Base-by-base conservation (phyloP, 441 rosid species). In the Populus trichocarpa region DNA sequence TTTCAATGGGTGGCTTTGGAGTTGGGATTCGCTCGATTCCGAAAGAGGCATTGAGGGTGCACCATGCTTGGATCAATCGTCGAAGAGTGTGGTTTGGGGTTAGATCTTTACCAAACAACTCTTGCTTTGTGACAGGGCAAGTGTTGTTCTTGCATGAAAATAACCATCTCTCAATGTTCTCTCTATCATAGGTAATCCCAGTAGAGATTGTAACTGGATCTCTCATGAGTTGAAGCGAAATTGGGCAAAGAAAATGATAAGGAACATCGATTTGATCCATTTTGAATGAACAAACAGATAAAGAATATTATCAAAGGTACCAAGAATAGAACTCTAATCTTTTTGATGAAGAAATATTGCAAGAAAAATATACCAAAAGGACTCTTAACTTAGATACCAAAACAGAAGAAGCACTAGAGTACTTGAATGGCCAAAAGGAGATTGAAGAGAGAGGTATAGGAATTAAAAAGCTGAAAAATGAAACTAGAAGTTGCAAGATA, bases 71-170 rank as follows among this genome's bases (percentile, higher is more conserved):
- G 85, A 90, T 90, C 77, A 90, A 76, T 0, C 94, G 89, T 36
- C 88, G 89, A 32, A 90, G 92, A 26, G 84, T 89, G 84, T 84
- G 92, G 71, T 90, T 90, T 9, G 92, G 94, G 7, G 88, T 89
- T 16, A 83, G 86, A 78, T 84, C 86, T 23, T 73, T 8, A 28
- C 61, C 82, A 18, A 35, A 26, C 14, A 89, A 32, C 23, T 14
- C 36, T 64, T 82, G 89, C 38, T 90, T 89, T 8, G 94, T 85
- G 8, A 88, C 88, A 1, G 94, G 94, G 28, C 94, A 90, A 3
- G 84, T 85, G 75, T 30, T 53, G 77, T 75, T 84, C 75, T 83
- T 83, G 89, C 76, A 79, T 1, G 87, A 66, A 72, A 82, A 85
- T 1, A 89, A 57, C 92, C 94, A 90, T 66, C 72, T 68, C 80